Percentiles rank a stretch among this genome's conserved stretches.
These are phyloP conservation scores for Phytopythium aichiense DNA, from an alignment of 352 stramenopile species.

Conservation along the genomic window DNA sequence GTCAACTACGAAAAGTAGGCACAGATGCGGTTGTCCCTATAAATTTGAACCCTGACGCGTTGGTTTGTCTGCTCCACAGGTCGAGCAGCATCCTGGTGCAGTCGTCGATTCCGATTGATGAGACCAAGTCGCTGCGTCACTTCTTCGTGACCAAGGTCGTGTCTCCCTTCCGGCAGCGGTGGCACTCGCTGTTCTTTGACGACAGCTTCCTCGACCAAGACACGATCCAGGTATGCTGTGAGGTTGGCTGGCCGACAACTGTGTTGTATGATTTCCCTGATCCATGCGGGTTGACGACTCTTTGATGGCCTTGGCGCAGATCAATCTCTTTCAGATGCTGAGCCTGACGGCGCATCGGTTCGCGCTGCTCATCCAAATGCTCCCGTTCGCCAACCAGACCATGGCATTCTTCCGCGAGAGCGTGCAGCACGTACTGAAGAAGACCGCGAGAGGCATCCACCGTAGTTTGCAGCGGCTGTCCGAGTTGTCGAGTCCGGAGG, in stretches of 20 bases:
- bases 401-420: conserved; percentile 39
- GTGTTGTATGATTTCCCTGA: not conserved
- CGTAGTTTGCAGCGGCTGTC: conserved; percentile 18
- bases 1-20: conserved; percentile 79
- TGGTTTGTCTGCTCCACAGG: conserved; percentile 6
- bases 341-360: conserved; percentile 49
- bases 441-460: conserved; percentile 43
- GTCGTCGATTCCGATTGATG: conserved; percentile 53
- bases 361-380: conserved; percentile 41
- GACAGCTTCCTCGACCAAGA: conserved; percentile 24
- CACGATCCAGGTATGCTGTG: conserved; percentile 30
- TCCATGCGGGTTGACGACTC: not conserved
- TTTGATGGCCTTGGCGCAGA: conserved; percentile 5
- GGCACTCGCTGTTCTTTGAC: conserved; percentile 69
- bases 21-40: not conserved
- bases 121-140: conserved; percentile 37
- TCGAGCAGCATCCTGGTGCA: conserved; percentile 29
- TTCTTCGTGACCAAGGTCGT: conserved; percentile 70
- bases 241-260: no score
- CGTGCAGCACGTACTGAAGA: conserved; percentile 32
- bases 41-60: no score
- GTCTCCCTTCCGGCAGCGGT: conserved; percentile 58
- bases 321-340: conserved; percentile 65
- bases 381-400: conserved; percentile 42
- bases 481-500: not conserved